Evolutionary conservation across 2,329 filamentous ascomycete genomes (phyloP).

Genomic region (Geoglossum cookeanum): DNA sequence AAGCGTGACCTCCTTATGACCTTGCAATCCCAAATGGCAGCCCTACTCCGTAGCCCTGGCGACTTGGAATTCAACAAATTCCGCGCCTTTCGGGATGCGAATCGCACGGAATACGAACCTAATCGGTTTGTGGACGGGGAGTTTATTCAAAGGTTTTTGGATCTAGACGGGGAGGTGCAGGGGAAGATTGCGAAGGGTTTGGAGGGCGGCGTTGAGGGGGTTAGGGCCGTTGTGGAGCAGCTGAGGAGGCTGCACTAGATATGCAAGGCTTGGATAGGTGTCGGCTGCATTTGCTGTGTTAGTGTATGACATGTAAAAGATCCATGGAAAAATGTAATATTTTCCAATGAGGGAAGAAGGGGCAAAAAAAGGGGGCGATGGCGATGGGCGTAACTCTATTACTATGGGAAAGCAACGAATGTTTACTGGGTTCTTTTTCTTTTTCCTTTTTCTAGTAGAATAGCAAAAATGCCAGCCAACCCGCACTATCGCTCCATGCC

Average conservation of each 20-base stretch:
- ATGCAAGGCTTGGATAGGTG: not conserved
- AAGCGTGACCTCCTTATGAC: constrained; percentile 66
- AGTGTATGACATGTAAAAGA: too few relatives aligned
- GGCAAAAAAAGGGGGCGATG: too few relatives aligned
- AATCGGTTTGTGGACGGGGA: constrained; percentile 86
- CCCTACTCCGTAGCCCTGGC: constrained; percentile 48
- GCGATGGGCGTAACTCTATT: too few relatives aligned
- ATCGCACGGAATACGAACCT: constrained; percentile 53
- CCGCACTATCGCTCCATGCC: too few relatives aligned
- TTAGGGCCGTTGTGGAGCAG: constrained; percentile 40
- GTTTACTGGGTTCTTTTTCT: too few relatives aligned
- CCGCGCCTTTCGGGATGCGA: constrained; percentile 61
- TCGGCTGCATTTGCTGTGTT: too few relatives aligned
- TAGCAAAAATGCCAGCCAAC: too few relatives aligned
- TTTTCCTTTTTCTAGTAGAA: too few relatives aligned
- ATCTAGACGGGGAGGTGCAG: constrained; percentile 41
- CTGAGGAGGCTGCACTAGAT: constrained; percentile 30
- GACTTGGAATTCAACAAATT: constrained; percentile 59
- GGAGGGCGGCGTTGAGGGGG: constrained; percentile 31
- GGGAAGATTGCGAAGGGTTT: constrained; percentile 33
- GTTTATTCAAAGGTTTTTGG: constrained; percentile 68
- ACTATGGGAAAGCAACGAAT: too few relatives aligned
- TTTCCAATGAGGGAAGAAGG: too few relatives aligned
- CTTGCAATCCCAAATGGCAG: constrained; percentile 54
- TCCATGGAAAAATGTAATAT: too few relatives aligned